A percentile compares a stretch with the other conserved stretches of the same genome.
These are phyloP conservation scores for Urochloa ruziziensis DNA, from an alignment of 176 grass and related monocot genomes.

Conservation along the genomic window DNA sequence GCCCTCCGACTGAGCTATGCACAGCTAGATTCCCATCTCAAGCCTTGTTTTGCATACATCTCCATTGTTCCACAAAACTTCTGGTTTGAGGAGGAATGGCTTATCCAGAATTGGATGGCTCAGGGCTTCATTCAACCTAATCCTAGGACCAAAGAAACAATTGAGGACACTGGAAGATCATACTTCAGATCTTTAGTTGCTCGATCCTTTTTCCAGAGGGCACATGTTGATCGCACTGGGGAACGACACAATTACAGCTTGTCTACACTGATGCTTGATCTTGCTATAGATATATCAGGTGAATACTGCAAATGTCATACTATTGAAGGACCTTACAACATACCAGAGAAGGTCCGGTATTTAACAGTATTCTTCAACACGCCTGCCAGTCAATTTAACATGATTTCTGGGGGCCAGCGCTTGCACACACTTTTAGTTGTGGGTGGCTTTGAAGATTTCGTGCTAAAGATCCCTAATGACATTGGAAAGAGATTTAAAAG, in stretches of 20 bases:
- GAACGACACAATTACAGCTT: constrained; percentile 15
- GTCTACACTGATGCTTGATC: background rate
- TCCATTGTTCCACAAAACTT: constrained; percentile 35
- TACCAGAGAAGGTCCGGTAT: background rate
- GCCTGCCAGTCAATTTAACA: background rate
- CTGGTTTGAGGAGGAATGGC: constrained; percentile 40
- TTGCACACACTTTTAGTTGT: constrained; percentile 45
- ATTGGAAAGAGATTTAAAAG: constrained; percentile 25
- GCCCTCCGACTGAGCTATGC: constrained; percentile 34
- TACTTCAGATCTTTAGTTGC: constrained; percentile 33
- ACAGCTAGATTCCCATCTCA: constrained; percentile 28
- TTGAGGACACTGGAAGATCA: constrained; percentile 12
- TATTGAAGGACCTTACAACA: background rate
- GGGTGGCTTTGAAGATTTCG: background rate
- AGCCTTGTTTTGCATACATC: constrained; percentile 53
- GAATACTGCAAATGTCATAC: constrained; percentile 27
- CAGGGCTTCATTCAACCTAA: constrained; percentile 32
- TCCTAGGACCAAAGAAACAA: background rate
- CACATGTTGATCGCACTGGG: background rate
- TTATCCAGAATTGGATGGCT: constrained; percentile 55
- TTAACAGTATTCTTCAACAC: constrained; percentile 17
- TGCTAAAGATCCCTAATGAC: background rate
- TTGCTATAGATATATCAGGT: constrained; percentile 7
- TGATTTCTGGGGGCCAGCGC: background rate
- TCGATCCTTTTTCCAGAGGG: constrained; percentile 25